A percentile compares a stretch with the other conserved stretches of the same genome.
Evolutionary conservation across 2,329 filamentous ascomycete species (phyloP).

Genomic region (Cytospora piceicola): DNA sequence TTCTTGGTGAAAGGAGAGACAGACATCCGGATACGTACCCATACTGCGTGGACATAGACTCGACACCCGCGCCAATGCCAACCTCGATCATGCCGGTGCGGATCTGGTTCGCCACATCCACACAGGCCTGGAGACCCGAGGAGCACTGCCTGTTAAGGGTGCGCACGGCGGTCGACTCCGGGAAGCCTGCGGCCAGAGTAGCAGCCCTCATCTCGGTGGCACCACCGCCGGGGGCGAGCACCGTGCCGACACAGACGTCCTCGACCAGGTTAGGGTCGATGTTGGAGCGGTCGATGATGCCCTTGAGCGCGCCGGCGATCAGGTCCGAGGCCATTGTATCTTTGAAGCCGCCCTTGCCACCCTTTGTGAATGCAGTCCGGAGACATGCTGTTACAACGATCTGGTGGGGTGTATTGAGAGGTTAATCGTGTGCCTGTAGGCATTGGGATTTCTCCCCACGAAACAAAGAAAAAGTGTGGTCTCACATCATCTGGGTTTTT

Average conservation of each 20-base stretch:
- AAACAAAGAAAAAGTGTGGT: conserved; percentile 4
- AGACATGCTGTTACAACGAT: conserved; percentile 92
- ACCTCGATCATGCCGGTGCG: conserved; percentile 90
- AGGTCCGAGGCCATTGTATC: conserved; percentile 88
- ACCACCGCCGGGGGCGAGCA: conserved; percentile 89
- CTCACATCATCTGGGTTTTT: conserved; percentile 70
- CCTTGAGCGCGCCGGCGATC: conserved; percentile 80
- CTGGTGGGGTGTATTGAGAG: conserved; percentile 40
- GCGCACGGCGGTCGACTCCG: conserved; percentile 81
- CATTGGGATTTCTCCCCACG: background rate
- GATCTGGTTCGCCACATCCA: conserved; percentile 94
- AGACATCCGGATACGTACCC: conserved; percentile 59
- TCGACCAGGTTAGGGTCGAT: conserved; percentile 89
- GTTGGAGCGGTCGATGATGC: conserved; percentile 79
- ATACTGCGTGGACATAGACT: conserved; percentile 95
- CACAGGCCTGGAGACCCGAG: conserved; percentile 86
- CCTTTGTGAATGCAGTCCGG: conserved; percentile 89
- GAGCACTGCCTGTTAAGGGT: conserved; percentile 94
- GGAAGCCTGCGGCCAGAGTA: conserved; percentile 87
- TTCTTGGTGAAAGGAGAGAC: background rate
- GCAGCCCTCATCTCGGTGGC: conserved; percentile 97
- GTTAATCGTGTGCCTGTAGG: background rate
- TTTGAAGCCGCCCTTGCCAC: conserved; percentile 93
- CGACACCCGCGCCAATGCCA: conserved; percentile 90
- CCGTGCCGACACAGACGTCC: conserved; percentile 89